Evolutionary conservation across 495 filamentous ascomycete genomes (phyloP).

Genomic region (Saxispiralis lemnorum): DNA sequence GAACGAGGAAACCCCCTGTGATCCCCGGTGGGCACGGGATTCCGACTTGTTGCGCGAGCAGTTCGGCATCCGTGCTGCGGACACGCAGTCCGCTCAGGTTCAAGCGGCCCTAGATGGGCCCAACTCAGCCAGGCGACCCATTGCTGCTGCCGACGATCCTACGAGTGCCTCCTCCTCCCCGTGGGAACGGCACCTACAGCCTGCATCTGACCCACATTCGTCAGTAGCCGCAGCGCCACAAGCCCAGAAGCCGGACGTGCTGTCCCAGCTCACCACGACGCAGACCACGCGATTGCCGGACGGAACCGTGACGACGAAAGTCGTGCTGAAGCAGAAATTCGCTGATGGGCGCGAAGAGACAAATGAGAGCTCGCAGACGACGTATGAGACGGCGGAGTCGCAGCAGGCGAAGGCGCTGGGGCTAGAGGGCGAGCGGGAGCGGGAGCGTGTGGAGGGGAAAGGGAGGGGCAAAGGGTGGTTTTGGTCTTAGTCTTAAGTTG

Average conservation of each 20-base stretch:
- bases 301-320: constrained; percentile 42
- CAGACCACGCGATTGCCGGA: constrained; percentile 36
- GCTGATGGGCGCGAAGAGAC: constrained; percentile 46
- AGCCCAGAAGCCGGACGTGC: constrained; percentile 20
- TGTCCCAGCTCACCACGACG: constrained; percentile 42
- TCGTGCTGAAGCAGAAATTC: constrained; percentile 42
- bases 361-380: constrained; percentile 28
- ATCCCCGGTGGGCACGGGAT: too few relatives aligned
- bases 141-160: too few relatives aligned
- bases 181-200: too few relatives aligned
- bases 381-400: constrained; percentile 5
- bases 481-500: constrained; percentile 7
- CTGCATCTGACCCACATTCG: too few relatives aligned
- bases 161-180: too few relatives aligned
- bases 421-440: constrained; percentile 5
- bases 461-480: constrained; percentile 17
- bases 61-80: too few relatives aligned
- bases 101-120: too few relatives aligned
- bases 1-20: too few relatives aligned
- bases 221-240: too few relatives aligned
- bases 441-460: constrained; percentile 1
- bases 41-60: too few relatives aligned
- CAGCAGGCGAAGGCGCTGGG: constrained; percentile 25
- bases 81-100: too few relatives aligned
- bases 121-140: too few relatives aligned